These are phyloP conservation scores for barley (Hordeum vulgare) DNA, from an alignment of 176 grass and related monocot genomes.

Conservation along the genomic window MorexV3_pseudomolecules_assembly NC_058522.1:512429561-512430060, in stretches of 20 bases:
- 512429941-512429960: neutral
- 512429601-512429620: neutral
- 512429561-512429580: neutral
- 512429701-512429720: too few species aligned
- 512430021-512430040: neutral
- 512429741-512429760: neutral
- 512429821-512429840: neutral
- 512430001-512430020: too few species aligned
- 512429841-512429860: too few species aligned
- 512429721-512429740: neutral
- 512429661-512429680: neutral
- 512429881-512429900: neutral
- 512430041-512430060: conserved; percentile 1
- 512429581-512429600: neutral
- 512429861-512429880: neutral
- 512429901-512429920: neutral
- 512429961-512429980: neutral
- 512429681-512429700: too few species aligned
- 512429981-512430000: too few species aligned
- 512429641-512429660: neutral
- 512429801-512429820: neutral
- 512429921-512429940: neutral
- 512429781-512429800: conserved; percentile 11
- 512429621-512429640: neutral
- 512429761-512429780: neutral